Conservation (phyloP, 768 basidiomycete species). For the Collybiopsis luxurians region DNA sequence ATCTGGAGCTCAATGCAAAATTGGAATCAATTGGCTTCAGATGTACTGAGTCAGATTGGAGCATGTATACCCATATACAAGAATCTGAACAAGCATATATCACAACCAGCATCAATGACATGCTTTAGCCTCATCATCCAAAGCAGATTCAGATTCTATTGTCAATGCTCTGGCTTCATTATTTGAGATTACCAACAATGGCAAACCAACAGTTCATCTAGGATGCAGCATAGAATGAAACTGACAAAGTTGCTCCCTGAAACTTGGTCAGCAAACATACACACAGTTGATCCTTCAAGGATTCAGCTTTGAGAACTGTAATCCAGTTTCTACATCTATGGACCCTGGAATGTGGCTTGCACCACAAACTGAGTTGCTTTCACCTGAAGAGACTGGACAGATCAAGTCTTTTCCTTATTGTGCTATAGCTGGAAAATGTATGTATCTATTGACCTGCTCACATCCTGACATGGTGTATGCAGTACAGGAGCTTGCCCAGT, state of each 20-base stretch:
- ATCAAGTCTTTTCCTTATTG: slow-evolving; percentile 4
- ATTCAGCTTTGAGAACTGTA: neutral
- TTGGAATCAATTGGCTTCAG: neutral
- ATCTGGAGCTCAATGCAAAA: neutral
- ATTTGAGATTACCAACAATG: too few species aligned
- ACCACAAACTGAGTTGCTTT: neutral
- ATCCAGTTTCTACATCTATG: slow-evolving; percentile 8
- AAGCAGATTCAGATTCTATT: neutral
- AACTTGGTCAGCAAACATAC: neutral
- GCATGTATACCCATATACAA: neutral
- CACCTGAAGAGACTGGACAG: neutral
- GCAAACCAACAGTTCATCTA: too few species aligned
- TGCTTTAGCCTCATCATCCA: slow-evolving; percentile 11
- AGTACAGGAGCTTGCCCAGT: neutral
- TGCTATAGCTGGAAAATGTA: slow-evolving; percentile 13
- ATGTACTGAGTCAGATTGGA: neutral
- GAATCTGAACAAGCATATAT: too few species aligned
- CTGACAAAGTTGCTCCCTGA: neutral
- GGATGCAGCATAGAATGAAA: neutral
- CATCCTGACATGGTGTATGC: neutral
- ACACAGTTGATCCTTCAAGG: neutral
- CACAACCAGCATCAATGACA: neutral
- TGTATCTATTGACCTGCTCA: slow-evolving; percentile 16
- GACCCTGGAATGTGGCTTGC: slow-evolving; percentile 1
- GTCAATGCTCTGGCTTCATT: neutral